These are phyloP conservation scores for Pulveroboletus sp. DNA, from an alignment of 768 basidiomycete species.

Conservation along the genomic window DNA sequence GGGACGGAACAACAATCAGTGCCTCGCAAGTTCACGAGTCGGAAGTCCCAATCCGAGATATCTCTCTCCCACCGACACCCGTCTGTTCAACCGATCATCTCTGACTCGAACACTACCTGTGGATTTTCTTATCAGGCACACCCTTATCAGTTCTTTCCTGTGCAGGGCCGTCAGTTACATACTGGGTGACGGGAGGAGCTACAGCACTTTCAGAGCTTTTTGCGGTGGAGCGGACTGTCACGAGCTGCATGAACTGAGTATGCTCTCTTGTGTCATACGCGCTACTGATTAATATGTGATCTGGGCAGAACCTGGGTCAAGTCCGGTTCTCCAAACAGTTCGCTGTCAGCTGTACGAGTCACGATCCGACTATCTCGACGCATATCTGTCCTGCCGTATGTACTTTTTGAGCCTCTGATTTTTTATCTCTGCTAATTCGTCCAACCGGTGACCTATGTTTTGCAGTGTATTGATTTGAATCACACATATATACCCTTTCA, in stretches of 20 bases:
- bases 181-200: background rate
- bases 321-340: background rate
- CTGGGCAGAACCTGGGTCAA: slow-evolving; percentile 6
- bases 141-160: background rate
- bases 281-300: background rate
- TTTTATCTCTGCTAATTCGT: slow-evolving; percentile 7
- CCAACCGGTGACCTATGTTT: slow-evolving; percentile 10
- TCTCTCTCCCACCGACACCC: slow-evolving; percentile 17
- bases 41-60: slow-evolving; percentile 13
- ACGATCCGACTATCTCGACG: slow-evolving; percentile 9
- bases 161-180: background rate
- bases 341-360: slow-evolving; percentile 15
- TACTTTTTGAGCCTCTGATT: slow-evolving; percentile 10
- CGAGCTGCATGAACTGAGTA: slow-evolving; percentile 7
- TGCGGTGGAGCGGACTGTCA: slow-evolving; percentile 4
- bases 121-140: slow-evolving; percentile 10
- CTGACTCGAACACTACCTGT: slow-evolving; percentile 17
- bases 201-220: background rate
- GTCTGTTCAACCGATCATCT: slow-evolving; percentile 1
- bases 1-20: slow-evolving; percentile 4
- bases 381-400: slow-evolving; percentile 3
- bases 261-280: background rate
- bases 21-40: slow-evolving; percentile 1
- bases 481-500: slow-evolving; percentile 22
- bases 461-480: slow-evolving; percentile 22